Conservation (phyloP, 768 basidiomycete species). For the Porpolomopsis calyptriformis region DNA sequence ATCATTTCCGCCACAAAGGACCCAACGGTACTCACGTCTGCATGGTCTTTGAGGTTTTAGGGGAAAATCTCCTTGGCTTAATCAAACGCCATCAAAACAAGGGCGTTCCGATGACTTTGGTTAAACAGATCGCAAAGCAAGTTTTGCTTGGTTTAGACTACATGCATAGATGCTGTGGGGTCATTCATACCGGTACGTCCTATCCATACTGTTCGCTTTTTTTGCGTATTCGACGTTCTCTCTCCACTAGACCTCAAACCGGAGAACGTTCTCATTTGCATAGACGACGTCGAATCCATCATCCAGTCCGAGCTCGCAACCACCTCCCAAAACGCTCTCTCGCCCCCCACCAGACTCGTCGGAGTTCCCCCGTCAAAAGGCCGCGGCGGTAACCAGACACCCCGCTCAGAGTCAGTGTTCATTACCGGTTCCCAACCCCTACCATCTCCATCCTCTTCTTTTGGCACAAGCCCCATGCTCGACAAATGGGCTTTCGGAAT, state of each 20-base stretch:
- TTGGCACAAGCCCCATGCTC: constrained; percentile 53
- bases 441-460: constrained; percentile 73
- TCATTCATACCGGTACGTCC: constrained; percentile 77
- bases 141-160: constrained; percentile 92
- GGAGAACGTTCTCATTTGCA: constrained; percentile 94
- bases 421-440: constrained; percentile 93
- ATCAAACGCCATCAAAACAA: constrained; percentile 99
- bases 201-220: constrained; percentile 11
- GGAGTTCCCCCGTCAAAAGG: constrained; percentile 92
- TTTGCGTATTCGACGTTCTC: constrained; percentile 1
- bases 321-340: constrained; percentile 32
- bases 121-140: constrained; percentile 95
- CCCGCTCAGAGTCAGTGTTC: constrained; percentile 61
- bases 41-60: constrained; percentile 99
- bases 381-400: constrained; percentile 93
- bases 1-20: constrained; percentile 94
- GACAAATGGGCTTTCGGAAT: constrained; percentile 90
- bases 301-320: constrained; percentile 71
- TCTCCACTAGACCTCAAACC: constrained; percentile 73
- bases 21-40: constrained; percentile 97
- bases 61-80: constrained; percentile 89
- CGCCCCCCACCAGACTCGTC: constrained; percentile 58
- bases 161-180: constrained; percentile 94
- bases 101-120: constrained; percentile 86
- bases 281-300: constrained; percentile 92